These are phyloP conservation scores for Acanthamoeba quina DNA, from an alignment of 208 protist species.

Conservation along the genomic window DNA sequence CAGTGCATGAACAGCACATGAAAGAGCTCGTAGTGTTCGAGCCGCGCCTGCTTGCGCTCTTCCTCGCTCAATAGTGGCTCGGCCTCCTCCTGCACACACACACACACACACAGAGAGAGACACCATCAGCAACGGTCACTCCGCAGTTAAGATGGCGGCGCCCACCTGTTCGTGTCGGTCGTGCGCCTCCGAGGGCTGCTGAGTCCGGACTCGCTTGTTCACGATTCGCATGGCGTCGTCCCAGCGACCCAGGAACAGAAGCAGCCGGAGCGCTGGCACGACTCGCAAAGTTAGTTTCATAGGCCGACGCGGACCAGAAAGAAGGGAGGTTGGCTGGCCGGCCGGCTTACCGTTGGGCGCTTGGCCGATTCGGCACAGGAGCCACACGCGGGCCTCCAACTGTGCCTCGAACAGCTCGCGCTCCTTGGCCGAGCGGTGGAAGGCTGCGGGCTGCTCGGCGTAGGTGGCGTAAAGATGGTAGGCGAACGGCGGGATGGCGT, in stretches of 20 bases:
- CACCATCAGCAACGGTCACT: no score
- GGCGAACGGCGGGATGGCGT: constrained; percentile 53
- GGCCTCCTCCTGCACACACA: neutral
- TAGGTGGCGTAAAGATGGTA: neutral
- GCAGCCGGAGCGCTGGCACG: constrained; percentile 6
- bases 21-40: constrained; percentile 71
- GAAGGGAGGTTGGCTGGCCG: no score
- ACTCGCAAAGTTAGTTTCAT: neutral
- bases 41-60: constrained; percentile 18
- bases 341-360: constrained; percentile 21
- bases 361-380: constrained; percentile 51
- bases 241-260: constrained; percentile 39
- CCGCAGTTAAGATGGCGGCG: no score
- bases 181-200: neutral
- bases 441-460: neutral
- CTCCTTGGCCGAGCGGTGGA: neutral
- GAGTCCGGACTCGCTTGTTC: neutral
- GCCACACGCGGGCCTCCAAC: constrained; percentile 45
- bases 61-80: neutral
- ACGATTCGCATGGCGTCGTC: constrained; percentile 49
- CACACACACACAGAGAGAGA: no score
- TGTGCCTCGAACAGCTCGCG: neutral
- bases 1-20: constrained; percentile 52
- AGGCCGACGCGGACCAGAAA: no score
- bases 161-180: no score